Evolutionary conservation across 139 green algal species (phyloP).

Genomic region (Chlamydomonas sp.): DNA sequence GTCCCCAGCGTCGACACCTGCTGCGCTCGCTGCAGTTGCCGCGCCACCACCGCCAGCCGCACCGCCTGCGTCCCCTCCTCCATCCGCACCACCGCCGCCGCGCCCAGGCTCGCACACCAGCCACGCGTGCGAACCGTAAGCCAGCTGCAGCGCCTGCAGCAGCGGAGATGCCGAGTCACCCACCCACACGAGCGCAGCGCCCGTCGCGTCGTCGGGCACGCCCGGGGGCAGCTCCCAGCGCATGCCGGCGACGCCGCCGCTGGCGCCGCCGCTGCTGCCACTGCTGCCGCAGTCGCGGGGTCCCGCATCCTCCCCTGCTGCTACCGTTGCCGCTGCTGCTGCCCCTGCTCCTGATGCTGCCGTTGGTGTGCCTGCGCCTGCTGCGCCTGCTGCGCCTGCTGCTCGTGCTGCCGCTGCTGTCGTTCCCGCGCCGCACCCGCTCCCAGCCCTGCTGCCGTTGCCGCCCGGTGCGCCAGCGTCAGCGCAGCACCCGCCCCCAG

Average conservation of each 20-base stretch:
- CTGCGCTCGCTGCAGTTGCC: too few relatives aligned
- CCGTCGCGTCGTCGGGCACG: slow-evolving; percentile 1
- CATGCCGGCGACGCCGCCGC: background rate
- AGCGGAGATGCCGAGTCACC: slow-evolving; percentile 29
- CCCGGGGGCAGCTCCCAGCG: slow-evolving; percentile 30
- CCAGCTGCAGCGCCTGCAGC: slow-evolving; percentile 60
- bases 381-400: background rate
- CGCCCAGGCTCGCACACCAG: slow-evolving; percentile 33
- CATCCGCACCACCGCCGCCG: too few relatives aligned
- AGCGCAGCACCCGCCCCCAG: too few relatives aligned
- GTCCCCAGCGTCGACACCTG: too few relatives aligned
- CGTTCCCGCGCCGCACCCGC: background rate
- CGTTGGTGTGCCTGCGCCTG: background rate
- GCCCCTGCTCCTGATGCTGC: slow-evolving; percentile 19
- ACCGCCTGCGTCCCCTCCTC: background rate
- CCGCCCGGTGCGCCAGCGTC: too few relatives aligned
- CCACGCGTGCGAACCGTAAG: slow-evolving; percentile 44
- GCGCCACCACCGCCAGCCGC: background rate
- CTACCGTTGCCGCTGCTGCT: background rate
- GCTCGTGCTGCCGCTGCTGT: too few relatives aligned
- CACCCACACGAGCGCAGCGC: slow-evolving; percentile 47
- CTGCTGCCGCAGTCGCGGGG: background rate
- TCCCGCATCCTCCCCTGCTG: background rate
- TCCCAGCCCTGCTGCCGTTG: too few relatives aligned
- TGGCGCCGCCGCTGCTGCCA: background rate